Percentiles rank a stretch among this genome's conserved stretches.
Conservation (phyloP, 2,329 filamentous ascomycete genomes). For the Madurella fahalii region DNA sequence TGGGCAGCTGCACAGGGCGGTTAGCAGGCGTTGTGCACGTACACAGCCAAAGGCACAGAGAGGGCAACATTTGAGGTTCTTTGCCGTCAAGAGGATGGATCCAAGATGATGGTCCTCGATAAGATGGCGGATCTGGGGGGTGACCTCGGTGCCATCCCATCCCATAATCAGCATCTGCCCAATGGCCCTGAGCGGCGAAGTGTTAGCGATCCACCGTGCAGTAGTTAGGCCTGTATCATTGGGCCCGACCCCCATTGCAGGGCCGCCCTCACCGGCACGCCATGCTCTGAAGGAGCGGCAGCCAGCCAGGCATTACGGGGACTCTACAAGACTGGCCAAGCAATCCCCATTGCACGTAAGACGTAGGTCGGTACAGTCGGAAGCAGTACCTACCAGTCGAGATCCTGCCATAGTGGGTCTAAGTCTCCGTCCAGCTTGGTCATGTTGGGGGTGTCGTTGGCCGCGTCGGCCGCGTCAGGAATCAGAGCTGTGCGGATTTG, state of each 20-base stretch:
- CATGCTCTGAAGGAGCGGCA: neutral
- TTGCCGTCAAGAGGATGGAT: conserved; percentile 77
- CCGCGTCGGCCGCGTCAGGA: neutral
- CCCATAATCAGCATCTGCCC: conserved; percentile 79
- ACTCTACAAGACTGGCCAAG: neutral
- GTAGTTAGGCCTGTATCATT: neutral
- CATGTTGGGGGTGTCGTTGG: conserved; percentile 27
- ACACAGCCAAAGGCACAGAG: neutral
- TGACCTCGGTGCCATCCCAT: conserved; percentile 80
- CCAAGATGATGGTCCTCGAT: conserved; percentile 85
- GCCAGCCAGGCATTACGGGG: neutral
- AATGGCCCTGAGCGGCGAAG: conserved; percentile 51
- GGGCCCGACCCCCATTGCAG: neutral
- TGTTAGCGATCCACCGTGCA: conserved; percentile 4
- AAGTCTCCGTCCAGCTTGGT: conserved; percentile 43
- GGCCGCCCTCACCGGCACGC: neutral
- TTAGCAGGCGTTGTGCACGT: conserved; percentile 9
- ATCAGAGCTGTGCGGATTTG: conserved; percentile 7
- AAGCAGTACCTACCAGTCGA: conserved; percentile 62
- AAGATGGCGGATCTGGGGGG: conserved; percentile 73
- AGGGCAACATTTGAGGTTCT: conserved; percentile 74
- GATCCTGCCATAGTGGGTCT: conserved; percentile 68
- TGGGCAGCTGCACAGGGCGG: conserved; percentile 64
- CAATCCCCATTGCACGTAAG: neutral
- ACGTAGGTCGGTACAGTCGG: neutral